Evolutionary conservation across 441 rosid genomes (phyloP).

Genomic region (Capsella rubella): DNA sequence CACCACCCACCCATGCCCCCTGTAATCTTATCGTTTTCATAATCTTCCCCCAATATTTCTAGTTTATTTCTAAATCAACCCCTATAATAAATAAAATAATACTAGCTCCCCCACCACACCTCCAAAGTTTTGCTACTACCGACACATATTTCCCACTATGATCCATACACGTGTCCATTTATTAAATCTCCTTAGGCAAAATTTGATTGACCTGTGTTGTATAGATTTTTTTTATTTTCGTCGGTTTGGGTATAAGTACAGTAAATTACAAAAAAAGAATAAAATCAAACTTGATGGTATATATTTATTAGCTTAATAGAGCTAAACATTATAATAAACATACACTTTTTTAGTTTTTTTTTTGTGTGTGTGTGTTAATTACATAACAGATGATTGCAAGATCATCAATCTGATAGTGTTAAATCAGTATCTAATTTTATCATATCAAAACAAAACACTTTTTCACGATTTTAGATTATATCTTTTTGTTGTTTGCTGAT

Average conservation of each 20-base stretch:
- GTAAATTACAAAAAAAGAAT: neutral
- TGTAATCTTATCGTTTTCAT: neutral
- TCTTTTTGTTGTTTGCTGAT: neutral
- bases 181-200: neutral
- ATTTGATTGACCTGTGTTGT: neutral
- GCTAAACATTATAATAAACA: neutral
- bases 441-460: constrained; percentile 31
- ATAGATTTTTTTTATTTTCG: neutral
- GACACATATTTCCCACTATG: constrained; percentile 35
- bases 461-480: constrained; percentile 9
- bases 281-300: neutral
- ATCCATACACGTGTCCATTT: constrained; percentile 31
- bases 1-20: constrained; percentile 18
- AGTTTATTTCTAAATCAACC: neutral
- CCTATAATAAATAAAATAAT: neutral
- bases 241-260: constrained; percentile 9
- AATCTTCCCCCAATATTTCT: neutral
- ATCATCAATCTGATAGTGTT: neutral
- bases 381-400: neutral
- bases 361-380: constrained; percentile 5
- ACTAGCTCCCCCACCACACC: neutral
- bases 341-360: neutral
- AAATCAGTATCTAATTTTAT: constrained; percentile 7
- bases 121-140: constrained; percentile 29
- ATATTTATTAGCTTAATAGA: neutral